Evolutionary conservation across 805 yeast species (phyloP), one percentile per base, ranked within the genome.

Genomic region (Candida jianshihensis): DNA sequence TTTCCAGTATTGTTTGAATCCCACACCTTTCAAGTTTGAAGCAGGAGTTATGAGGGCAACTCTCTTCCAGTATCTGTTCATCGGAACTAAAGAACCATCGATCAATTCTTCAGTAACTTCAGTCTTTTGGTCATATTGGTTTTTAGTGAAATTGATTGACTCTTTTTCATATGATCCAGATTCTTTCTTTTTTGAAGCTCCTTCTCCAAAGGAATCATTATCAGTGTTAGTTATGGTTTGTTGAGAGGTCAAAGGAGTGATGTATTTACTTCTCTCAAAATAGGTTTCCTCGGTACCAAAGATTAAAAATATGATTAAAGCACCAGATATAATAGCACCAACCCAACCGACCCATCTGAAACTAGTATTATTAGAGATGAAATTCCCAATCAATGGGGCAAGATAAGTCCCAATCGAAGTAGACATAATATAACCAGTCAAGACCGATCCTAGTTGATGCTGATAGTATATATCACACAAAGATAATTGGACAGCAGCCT

Each of bases 321-420:
- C 77, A 29, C 78, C 88, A 10, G 81, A 76, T 38, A 78, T 68
- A 21, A 84, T 81, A 6, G 73, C 75, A 13, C 75, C 78, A 44
- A 68, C 52, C 71, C 78, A 78, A 24, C 88, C 87, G 6, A 82
- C 85, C 94, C 94, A 85, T 49, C 82, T 66, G 62, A 83, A 85
- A n/a, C 75, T 69, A 19, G 71, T 64, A 31, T 70, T 60, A 31
- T 73, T 68, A 8, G 78, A 71, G 44, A 82, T 74, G 47, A 78
- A 75, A n/a, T 87, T 88, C 15, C 87, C 89, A 44, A 82, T 69
- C 36, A 85, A 60, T 2, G 95, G 94, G 3, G 92, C 90, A 41
- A 84, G 60, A 53, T 78, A 84, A 2, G 89, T 80, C 37, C 92
- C 90, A 12, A 78, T 71, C 24, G 88, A 77, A 4, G 87, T 78